phyloP scores from a whole-genome alignment of 306 rosid species.

The Herpetospermum pedunculosum region DNA sequence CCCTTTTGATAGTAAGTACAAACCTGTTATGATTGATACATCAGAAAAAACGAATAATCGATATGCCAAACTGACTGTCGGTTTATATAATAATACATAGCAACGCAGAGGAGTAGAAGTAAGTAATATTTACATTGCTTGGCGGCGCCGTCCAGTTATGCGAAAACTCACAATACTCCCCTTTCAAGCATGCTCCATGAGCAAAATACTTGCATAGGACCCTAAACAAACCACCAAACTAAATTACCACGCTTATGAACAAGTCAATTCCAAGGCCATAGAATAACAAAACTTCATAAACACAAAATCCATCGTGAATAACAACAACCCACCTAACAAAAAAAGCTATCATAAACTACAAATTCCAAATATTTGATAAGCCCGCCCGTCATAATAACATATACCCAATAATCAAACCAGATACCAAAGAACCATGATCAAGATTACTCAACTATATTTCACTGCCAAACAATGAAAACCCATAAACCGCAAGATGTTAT shows the following conservation, averaged over 20 bases:
- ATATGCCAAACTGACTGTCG: not conserved
- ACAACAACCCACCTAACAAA: not conserved
- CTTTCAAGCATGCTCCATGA: constrained; percentile 93
- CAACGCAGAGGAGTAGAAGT: not conserved
- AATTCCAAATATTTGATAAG: not conserved
- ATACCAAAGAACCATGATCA: not conserved
- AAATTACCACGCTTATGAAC: constrained; percentile 3
- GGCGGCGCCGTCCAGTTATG: constrained; percentile 89
- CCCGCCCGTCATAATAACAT: not conserved
- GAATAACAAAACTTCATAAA: not conserved
- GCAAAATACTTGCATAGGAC: constrained; percentile 91
- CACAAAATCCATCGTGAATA: not conserved
- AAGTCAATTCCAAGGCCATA: not conserved
- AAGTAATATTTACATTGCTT: constrained; percentile 47
- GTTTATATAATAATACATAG: not conserved
- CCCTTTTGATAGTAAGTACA: constrained; percentile 92
- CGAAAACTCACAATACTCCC: constrained; percentile 93
- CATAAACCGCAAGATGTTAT: not conserved
- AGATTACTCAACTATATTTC: not conserved
- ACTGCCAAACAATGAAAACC: not conserved
- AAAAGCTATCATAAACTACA: not conserved
- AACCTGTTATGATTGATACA: constrained; percentile 31
- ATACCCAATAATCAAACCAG: not conserved
- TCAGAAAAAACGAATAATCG: constrained; percentile 1
- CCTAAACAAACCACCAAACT: constrained; percentile 32